phyloP scores from a whole-genome alignment of 2,329 filamentous ascomycete species.

The Pezizomycotina sp. region DNA sequence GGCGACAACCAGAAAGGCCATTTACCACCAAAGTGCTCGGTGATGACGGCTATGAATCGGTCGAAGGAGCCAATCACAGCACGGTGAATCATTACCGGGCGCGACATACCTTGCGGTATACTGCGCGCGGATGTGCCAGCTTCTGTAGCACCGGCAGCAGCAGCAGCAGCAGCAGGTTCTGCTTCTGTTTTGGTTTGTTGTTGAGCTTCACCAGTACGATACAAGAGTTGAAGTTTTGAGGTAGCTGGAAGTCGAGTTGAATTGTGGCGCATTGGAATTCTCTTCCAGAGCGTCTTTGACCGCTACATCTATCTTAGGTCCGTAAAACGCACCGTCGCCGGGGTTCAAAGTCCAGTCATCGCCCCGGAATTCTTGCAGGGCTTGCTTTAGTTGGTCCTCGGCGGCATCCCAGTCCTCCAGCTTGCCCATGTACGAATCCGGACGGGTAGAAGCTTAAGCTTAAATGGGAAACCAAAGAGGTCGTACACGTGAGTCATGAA shows the following conservation, averaged over 20 bases:
- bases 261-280: slow-evolving; percentile 87
- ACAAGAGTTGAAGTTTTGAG: slow-evolving; percentile 77
- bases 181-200: slow-evolving; percentile 36
- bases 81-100: slow-evolving; percentile 75
- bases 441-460: slow-evolving; percentile 86
- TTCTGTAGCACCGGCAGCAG: slow-evolving; percentile 25
- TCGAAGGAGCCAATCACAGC: slow-evolving; percentile 60
- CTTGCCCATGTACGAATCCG: slow-evolving; percentile 76
- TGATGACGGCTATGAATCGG: slow-evolving; percentile 56
- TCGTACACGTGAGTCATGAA: slow-evolving; percentile 69
- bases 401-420: slow-evolving; percentile 78
- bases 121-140: slow-evolving; percentile 29
- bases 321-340: slow-evolving; percentile 94
- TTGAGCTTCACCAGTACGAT: slow-evolving; percentile 55
- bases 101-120: too few species aligned
- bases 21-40: slow-evolving; percentile 71
- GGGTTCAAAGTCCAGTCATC: slow-evolving; percentile 78
- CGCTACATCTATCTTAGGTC: slow-evolving; percentile 93
- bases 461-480: slow-evolving; percentile 76
- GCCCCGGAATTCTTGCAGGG: slow-evolving; percentile 61
- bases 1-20: slow-evolving; percentile 83
- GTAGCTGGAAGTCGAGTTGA: slow-evolving; percentile 78
- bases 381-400: slow-evolving; percentile 61
- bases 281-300: slow-evolving; percentile 72
- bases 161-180: slow-evolving; percentile 26